Percentiles rank a stretch among this genome's conserved stretches.
Conservation (phyloP, 345 rosid species). For the Hirschfeldia incana region DNA sequence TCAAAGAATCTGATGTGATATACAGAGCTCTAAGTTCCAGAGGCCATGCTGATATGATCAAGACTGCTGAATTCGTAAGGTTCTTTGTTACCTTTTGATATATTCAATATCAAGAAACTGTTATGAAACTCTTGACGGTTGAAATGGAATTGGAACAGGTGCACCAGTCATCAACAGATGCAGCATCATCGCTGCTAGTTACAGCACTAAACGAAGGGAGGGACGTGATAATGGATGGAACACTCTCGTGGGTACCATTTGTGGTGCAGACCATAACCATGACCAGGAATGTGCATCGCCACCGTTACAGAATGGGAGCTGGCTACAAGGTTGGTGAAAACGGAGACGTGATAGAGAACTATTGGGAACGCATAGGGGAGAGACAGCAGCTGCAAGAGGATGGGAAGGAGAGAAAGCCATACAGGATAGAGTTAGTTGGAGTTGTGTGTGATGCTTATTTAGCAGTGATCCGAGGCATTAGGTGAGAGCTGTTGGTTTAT, state of each 20-base stretch:
- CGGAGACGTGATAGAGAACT: conserved; percentile 71
- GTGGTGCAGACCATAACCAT: conserved; percentile 90
- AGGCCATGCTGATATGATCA: conserved; percentile 87
- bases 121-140: conserved; percentile 11
- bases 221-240: conserved; percentile 97
- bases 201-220: conserved; percentile 95
- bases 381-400: conserved; percentile 54
- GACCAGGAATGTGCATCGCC: conserved; percentile 89
- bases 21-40: conserved; percentile 83
- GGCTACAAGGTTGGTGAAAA: conserved; percentile 73
- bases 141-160: conserved; percentile 53
- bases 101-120: not conserved
- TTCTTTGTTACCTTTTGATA: conserved; percentile 11
- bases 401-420: conserved; percentile 66
- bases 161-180: conserved; percentile 96
- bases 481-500: conserved; percentile 42
- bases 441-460: conserved; percentile 94
- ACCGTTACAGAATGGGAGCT: conserved; percentile 83
- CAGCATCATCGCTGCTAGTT: conserved; percentile 92
- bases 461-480: conserved; percentile 90
- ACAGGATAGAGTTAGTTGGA: conserved; percentile 93
- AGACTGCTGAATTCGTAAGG: conserved; percentile 83
- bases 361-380: conserved; percentile 79
- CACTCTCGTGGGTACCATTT: conserved; percentile 94
- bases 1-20: conserved; percentile 91